These are phyloP conservation scores for Fusarium lyarnte DNA, from an alignment of 2,329 filamentous ascomycete species.

Conservation along the genomic window DNA sequence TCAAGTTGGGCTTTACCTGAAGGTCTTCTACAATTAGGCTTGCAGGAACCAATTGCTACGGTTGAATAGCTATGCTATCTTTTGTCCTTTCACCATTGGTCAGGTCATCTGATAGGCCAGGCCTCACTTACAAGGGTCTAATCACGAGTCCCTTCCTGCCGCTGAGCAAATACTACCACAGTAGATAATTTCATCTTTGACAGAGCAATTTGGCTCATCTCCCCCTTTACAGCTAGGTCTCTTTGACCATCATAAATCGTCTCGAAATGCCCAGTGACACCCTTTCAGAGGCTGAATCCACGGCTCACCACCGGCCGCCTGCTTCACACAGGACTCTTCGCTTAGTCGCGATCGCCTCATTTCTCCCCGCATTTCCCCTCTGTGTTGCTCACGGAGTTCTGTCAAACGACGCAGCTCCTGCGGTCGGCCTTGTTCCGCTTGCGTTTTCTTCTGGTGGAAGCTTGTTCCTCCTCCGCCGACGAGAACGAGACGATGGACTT, in stretches of 20 bases:
- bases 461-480: constrained; percentile 38
- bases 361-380: constrained; percentile 53
- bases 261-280: constrained; percentile 27
- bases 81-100: constrained; percentile 2
- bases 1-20: not conserved
- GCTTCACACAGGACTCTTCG: constrained; percentile 45
- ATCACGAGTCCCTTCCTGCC: constrained; percentile 26
- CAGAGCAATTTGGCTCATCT: not conserved
- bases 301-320: constrained; percentile 14
- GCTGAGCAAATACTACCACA: not conserved
- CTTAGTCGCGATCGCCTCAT: constrained; percentile 48
- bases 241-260: not conserved
- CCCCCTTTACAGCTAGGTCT: not conserved
- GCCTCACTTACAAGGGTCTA: constrained; percentile 33
- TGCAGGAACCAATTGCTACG: not conserved
- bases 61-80: not conserved
- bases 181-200: not conserved
- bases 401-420: constrained; percentile 48
- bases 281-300: constrained; percentile 20
- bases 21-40: not conserved
- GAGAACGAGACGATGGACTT: not conserved
- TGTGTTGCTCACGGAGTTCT: constrained; percentile 52
- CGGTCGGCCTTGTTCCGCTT: constrained; percentile 53
- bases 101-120: constrained; percentile 27
- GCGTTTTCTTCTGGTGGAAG: constrained; percentile 47